These are phyloP conservation scores for Nicotiana noctiflora DNA, from an alignment of 257 asterid genomes.

Conservation along the genomic window DNA sequence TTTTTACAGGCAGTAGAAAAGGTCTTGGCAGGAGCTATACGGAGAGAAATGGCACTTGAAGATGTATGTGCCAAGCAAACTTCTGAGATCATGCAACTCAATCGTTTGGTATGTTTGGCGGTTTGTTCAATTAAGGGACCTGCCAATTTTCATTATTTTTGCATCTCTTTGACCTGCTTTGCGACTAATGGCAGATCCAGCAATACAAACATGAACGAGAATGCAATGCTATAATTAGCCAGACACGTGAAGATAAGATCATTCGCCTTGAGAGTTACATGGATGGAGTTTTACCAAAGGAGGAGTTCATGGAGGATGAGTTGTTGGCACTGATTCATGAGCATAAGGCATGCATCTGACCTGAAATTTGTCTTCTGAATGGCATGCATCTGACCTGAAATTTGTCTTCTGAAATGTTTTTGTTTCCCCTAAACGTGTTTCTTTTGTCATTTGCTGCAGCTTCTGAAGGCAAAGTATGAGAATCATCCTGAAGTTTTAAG, in stretches of 20 bases:
- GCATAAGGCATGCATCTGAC: conserved; percentile 53
- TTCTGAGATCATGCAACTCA: conserved; percentile 77
- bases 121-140: background rate
- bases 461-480: conserved; percentile 71
- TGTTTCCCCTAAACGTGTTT: conserved; percentile 12
- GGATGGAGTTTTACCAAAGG: conserved; percentile 84
- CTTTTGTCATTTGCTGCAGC: conserved; percentile 40
- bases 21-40: conserved; percentile 95
- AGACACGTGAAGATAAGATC: conserved; percentile 92
- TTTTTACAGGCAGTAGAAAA: conserved; percentile 81
- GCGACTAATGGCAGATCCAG: conserved; percentile 53
- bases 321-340: conserved; percentile 60
- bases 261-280: conserved; percentile 89
- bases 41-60: conserved; percentile 99
- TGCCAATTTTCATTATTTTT: background rate
- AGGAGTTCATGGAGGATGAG: conserved; percentile 90
- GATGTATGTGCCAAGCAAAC: conserved; percentile 70
- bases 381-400: conserved; percentile 36
- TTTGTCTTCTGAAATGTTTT: conserved; percentile 7
- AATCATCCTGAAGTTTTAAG: conserved; percentile 89
- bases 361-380: conserved; percentile 10
- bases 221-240: conserved; percentile 79
- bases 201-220: conserved; percentile 98
- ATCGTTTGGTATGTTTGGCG: conserved; percentile 73
- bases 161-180: conserved; percentile 11